phyloP scores from a whole-genome alignment of 106 monocot species.

The Platanthera guangdongensis region DNA sequence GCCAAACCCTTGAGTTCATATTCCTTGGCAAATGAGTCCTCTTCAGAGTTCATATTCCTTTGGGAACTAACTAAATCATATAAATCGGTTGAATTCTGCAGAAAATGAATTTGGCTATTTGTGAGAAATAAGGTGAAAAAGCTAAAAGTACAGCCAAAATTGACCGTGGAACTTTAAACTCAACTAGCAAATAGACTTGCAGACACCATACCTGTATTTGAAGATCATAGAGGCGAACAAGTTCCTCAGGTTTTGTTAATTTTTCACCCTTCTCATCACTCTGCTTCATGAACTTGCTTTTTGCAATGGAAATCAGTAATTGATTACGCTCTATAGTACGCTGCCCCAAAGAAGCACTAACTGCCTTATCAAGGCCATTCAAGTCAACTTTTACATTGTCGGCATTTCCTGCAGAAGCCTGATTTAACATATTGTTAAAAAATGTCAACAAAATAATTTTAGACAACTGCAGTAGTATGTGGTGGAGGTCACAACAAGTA shows the following conservation, averaged over 20 bases:
- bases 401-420: slow-evolving; percentile 76
- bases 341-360: slow-evolving; percentile 88
- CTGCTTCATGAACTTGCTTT: slow-evolving; percentile 75
- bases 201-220: slow-evolving; percentile 67
- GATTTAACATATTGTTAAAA: slow-evolving; percentile 22
- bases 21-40: slow-evolving; percentile 66
- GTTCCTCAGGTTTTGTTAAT: slow-evolving; percentile 89
- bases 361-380: slow-evolving; percentile 97
- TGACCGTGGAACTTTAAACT: slow-evolving; percentile 1
- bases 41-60: slow-evolving; percentile 76
- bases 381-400: slow-evolving; percentile 93
- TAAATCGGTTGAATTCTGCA: slow-evolving; percentile 84
- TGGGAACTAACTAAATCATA: slow-evolving; percentile 94
- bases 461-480: not conserved
- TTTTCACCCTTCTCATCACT: slow-evolving; percentile 77
- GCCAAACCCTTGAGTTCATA: slow-evolving; percentile 54
- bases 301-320: slow-evolving; percentile 64
- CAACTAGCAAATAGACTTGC: not conserved
- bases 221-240: slow-evolving; percentile 95
- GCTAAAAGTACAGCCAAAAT: not conserved
- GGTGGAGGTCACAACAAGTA: not conserved
- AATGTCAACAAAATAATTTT: not conserved
- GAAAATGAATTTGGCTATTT: not conserved
- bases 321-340: slow-evolving; percentile 93
- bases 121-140: not conserved